phyloP scores from a whole-genome alignment of 192 early-diverging fungal species.

The Backusella circina region DNA sequence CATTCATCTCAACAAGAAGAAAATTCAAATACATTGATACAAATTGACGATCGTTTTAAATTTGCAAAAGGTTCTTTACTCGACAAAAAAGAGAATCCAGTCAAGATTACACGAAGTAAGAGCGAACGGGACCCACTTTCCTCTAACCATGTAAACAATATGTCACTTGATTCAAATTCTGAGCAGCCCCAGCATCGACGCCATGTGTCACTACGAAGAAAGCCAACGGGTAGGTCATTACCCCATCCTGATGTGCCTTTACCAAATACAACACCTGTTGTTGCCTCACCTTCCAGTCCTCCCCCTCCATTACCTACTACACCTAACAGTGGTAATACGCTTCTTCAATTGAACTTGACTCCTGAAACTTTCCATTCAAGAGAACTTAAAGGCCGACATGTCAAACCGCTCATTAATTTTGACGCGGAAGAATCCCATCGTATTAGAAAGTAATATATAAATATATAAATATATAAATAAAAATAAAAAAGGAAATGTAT shows the following conservation, averaged over 20 bases:
- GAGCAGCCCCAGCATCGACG: neutral
- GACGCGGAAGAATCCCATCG: neutral
- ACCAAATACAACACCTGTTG: constrained; percentile 3
- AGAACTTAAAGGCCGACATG: constrained; percentile 16
- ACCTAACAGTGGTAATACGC: neutral
- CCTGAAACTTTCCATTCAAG: constrained; percentile 23
- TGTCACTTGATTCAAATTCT: neutral
- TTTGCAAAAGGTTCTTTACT: constrained; percentile 28
- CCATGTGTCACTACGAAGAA: constrained; percentile 20
- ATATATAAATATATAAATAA: neutral
- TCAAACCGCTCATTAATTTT: constrained; percentile 26
- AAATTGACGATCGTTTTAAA: constrained; percentile 15
- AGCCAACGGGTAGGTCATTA: neutral
- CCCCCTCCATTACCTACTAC: neutral
- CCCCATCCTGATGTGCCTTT: constrained; percentile 20
- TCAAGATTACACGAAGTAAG: constrained; percentile 13
- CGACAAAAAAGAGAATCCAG: constrained; percentile 3
- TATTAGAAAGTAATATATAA: neutral
- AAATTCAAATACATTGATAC: constrained; percentile 11
- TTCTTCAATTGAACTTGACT: constrained; percentile 11
- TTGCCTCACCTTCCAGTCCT: neutral
- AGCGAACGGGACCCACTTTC: neutral
- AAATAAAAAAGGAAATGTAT: neutral
- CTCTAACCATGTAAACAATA: neutral
- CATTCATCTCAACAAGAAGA: neutral